Base-by-base conservation (phyloP, 768 basidiomycete species). In the Kwoniella dendrophila region DNA sequence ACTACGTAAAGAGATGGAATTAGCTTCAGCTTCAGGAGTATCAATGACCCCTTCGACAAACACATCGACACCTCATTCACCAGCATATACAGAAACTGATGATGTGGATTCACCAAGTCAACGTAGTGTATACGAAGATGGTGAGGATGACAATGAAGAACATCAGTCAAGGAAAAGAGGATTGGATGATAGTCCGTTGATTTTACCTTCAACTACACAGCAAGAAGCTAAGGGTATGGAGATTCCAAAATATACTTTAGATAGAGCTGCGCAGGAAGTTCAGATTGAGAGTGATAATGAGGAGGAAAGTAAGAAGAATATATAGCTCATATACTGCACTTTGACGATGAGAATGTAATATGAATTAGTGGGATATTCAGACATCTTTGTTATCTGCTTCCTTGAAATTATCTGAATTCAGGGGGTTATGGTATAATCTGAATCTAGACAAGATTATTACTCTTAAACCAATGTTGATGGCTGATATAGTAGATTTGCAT, bases 1-100 rank as follows among this genome's bases (percentile, higher is more conserved):
- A 5, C 79, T 96, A 38, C 87, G 93, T 50, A 93, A 91, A 79
- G 93, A 96, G 71, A 83, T 95, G 30, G 91, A 90, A 2, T 89
- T 91, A 4, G 70, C 74, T 14, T 76, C 75, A n/a, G 64, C 70
- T 2, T 57, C 73, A 4, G 72, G 69, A 16, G 36, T 40, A 1
- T 54, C 52, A n/a, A 22, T 53, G 18, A 59, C 71, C 2, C 54
- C 57, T 10, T 53, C 38, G 11, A 51, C 63, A 1, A 61, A 60
- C 7, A 27, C 68, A 24, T 64, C 63, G 18, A 61, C 68, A 2
- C 70, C 66, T 2, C 59, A 54, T n/a, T 49, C 61, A 41, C 36
- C 43, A 43, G n/a, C 43, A n/a, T 56, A 56, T 36, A 58, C 55
- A 3, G 59, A 62, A 36, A 59, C 50, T 24, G 33, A 47, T 6